Conservation (phyloP, 768 basidiomycete genomes). For the Russula brevipes region DNA sequence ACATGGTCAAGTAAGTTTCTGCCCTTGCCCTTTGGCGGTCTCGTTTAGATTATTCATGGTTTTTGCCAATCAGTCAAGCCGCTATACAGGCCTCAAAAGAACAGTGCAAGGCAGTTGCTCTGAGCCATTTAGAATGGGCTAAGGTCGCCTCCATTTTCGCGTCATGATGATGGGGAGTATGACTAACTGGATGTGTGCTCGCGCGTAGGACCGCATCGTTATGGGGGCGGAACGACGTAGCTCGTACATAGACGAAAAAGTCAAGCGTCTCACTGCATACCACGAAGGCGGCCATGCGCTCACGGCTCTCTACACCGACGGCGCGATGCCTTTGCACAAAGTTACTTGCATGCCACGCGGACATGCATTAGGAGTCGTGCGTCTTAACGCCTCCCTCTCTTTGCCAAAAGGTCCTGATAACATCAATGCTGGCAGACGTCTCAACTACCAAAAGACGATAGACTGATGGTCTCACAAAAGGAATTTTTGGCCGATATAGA, state of each 20-base stretch:
- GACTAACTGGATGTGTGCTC: not conserved
- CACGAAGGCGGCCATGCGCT: conserved; percentile 97
- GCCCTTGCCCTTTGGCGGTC: not conserved
- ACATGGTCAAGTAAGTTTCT: conserved; percentile 84
- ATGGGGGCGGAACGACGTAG: conserved; percentile 97
- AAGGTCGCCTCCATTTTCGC: conserved; percentile 50
- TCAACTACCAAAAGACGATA: conserved; percentile 72
- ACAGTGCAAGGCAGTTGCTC: conserved; percentile 58
- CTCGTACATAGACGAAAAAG: conserved; percentile 80
- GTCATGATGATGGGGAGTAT: not conserved
- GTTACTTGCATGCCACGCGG: conserved; percentile 97
- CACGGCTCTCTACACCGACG: conserved; percentile 90
- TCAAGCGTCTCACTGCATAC: conserved; percentile 88
- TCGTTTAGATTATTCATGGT: not conserved
- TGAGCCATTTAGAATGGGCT: conserved; percentile 96
- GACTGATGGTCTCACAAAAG: conserved; percentile 61
- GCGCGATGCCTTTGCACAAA: conserved; percentile 95
- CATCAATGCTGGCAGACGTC: conserved; percentile 46
- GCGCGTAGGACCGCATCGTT: conserved; percentile 74
- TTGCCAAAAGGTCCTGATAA: not conserved
- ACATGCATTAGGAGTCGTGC: conserved; percentile 81
- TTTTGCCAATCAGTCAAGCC: conserved; percentile 54
- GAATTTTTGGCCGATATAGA: conserved; percentile 83
- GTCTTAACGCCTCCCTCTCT: conserved; percentile 30
- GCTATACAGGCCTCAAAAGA: conserved; percentile 94